A percentile compares a stretch with the other conserved stretches of the same genome.
Evolutionary conservation across 768 basidiomycete species (phyloP).

Genomic region (Mycena olivaceomarginata): DNA sequence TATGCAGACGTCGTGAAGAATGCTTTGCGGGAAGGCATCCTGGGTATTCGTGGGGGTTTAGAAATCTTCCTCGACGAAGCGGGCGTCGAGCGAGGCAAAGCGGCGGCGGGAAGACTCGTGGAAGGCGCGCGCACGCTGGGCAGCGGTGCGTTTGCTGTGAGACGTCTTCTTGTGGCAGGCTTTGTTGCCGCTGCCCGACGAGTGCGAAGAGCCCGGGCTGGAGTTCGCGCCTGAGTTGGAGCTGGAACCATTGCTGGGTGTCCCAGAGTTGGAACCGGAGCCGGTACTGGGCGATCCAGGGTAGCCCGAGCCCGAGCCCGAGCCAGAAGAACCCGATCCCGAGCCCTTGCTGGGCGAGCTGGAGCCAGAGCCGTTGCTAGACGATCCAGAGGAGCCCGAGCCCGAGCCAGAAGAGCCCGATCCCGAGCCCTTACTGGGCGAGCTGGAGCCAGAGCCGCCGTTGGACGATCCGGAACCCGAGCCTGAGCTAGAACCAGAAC

Average conservation of each 20-base stretch:
- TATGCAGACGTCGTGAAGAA: constrained; percentile 12
- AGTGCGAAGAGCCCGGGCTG: constrained; percentile 14
- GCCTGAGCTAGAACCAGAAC: constrained; percentile 1
- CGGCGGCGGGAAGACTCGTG: constrained; percentile 33
- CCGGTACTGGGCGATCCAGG: background rate
- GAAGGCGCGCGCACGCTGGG: constrained; percentile 29
- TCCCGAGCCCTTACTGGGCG: background rate
- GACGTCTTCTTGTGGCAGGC: constrained; percentile 31
- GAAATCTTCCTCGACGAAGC: constrained; percentile 27
- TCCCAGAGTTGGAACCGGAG: constrained; percentile 1
- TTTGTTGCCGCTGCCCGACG: constrained; percentile 8
- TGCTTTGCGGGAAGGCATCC: background rate
- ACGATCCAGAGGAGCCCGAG: background rate
- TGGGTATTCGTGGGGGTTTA: constrained; percentile 5
- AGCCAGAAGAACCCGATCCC: background rate
- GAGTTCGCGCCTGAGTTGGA: constrained; percentile 1
- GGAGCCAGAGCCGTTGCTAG: background rate
- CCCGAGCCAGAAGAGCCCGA: background rate
- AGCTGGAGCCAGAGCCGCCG: background rate
- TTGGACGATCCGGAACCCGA: constrained; percentile 7
- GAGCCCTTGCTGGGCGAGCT: constrained; percentile 4
- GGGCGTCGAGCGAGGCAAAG: constrained; percentile 19
- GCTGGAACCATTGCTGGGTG: background rate
- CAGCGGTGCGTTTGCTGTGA: constrained; percentile 10
- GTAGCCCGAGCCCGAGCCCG: background rate